These are phyloP conservation scores for Gomphus sp. DNA, from an alignment of 1,284 basidiomycete species.

Conservation along the genomic window DNA sequence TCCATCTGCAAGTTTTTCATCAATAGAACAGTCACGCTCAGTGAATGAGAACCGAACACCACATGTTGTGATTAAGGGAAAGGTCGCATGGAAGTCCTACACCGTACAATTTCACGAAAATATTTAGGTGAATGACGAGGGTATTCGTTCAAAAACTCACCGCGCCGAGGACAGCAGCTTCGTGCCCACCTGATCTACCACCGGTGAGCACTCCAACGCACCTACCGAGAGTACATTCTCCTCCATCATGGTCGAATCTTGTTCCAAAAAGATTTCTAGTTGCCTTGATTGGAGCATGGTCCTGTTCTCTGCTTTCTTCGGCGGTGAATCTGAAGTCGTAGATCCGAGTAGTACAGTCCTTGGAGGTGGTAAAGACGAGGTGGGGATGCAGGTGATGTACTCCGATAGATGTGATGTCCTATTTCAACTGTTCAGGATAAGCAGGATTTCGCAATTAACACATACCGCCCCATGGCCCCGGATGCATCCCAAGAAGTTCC, in stretches of 20 bases:
- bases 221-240: constrained; percentile 28
- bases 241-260: neutral
- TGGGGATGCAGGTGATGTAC: constrained; percentile 50
- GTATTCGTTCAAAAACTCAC: constrained; percentile 27
- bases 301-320: neutral
- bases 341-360: constrained; percentile 55
- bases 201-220: constrained; percentile 58
- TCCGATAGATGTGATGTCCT: constrained; percentile 59
- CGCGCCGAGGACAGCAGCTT: constrained; percentile 53
- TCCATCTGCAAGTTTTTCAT: constrained; percentile 41
- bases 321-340: constrained; percentile 39
- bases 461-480: constrained; percentile 65
- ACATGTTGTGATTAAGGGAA: constrained; percentile 62
- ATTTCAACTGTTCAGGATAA: constrained; percentile 8
- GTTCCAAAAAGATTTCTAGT: neutral
- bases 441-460: constrained; percentile 8
- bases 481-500: constrained; percentile 33
- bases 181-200: constrained; percentile 61
- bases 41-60: constrained; percentile 36
- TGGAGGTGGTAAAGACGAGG: constrained; percentile 57
- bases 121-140: neutral
- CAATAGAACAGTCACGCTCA: neutral
- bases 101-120: neutral
- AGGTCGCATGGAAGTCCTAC: constrained; percentile 55
- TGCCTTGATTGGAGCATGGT: neutral